These are phyloP conservation scores for Ophiostoma sp. DNA, from an alignment of 2,329 filamentous ascomycete genomes.

Conservation along the genomic window DNA sequence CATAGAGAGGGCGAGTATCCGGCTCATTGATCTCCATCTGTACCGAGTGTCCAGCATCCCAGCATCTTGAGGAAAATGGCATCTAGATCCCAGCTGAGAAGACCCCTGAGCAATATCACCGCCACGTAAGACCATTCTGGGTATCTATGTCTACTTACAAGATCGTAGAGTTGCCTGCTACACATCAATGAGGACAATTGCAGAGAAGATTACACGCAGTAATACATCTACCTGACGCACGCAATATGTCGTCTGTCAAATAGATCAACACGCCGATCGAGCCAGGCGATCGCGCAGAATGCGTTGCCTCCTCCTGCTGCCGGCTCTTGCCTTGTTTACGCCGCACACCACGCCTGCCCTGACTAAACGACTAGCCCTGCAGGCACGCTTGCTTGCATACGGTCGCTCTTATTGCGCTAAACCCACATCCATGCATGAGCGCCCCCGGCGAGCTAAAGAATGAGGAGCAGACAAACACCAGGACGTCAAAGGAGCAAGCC, in stretches of 20 bases:
- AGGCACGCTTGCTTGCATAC: constrained; percentile 8
- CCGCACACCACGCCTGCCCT: neutral
- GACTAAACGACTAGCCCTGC: constrained; percentile 2
- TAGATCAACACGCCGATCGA: neutral
- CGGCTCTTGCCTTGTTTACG: neutral
- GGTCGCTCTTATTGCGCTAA: constrained; percentile 1
- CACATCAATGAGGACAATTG: too few relatives aligned
- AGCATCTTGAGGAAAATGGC: neutral
- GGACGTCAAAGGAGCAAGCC: neutral
- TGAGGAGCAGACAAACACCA: neutral
- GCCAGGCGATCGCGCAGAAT: neutral
- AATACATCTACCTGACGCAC: neutral
- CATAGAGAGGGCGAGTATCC: too few relatives aligned
- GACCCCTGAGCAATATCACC: constrained; percentile 2
- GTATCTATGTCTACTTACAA: neutral
- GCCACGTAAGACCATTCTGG: neutral
- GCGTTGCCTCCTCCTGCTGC: neutral
- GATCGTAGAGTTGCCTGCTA: too few relatives aligned
- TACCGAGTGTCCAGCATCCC: too few relatives aligned
- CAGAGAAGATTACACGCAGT: too few relatives aligned
- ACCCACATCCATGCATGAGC: constrained; percentile 2
- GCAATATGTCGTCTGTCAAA: neutral
- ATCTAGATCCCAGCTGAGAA: neutral
- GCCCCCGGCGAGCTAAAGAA: neutral
- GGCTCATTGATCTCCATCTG: too few relatives aligned